Evolutionary conservation across 257 asterid genomes (phyloP).

Genomic region (Cruciata laevipes): DNA sequence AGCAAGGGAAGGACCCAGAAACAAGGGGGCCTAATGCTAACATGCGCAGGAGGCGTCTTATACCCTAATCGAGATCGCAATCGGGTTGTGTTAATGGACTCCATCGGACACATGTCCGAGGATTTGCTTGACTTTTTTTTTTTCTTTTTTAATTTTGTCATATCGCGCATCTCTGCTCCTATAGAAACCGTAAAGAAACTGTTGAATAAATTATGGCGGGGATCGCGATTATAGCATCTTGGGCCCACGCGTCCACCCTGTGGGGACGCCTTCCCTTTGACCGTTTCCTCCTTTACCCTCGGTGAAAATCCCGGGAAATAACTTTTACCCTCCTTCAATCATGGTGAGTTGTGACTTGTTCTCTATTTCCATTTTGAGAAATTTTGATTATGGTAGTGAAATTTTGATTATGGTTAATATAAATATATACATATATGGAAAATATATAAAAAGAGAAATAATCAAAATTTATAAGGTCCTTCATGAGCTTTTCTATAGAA

Average conservation of each 20-base stretch:
- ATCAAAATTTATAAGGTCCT: too few species aligned
- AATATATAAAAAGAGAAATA: too few species aligned
- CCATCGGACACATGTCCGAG: slow-evolving; percentile 15
- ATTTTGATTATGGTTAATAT: too few species aligned
- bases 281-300: not conserved
- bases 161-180: not conserved
- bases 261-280: not conserved
- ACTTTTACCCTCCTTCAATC: not conserved
- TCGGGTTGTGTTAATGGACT: slow-evolving; percentile 7
- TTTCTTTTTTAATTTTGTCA: not conserved
- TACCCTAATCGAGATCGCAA: not conserved
- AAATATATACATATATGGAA: too few species aligned
- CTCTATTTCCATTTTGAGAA: too few species aligned
- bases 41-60: slow-evolving; percentile 26
- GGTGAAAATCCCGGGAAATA: not conserved
- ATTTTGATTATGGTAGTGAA: too few species aligned
- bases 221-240: not conserved
- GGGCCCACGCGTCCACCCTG: not conserved
- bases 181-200: not conserved
- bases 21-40: slow-evolving; percentile 26
- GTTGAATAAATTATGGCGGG: slow-evolving; percentile 11
- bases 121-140: slow-evolving; percentile 3
- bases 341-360: not conserved
- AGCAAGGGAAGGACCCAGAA: slow-evolving; percentile 29
- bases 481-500: too few species aligned